Base-by-base conservation (phyloP, 1,284 basidiomycete species). In the Pisolithus thermaeus region DNA sequence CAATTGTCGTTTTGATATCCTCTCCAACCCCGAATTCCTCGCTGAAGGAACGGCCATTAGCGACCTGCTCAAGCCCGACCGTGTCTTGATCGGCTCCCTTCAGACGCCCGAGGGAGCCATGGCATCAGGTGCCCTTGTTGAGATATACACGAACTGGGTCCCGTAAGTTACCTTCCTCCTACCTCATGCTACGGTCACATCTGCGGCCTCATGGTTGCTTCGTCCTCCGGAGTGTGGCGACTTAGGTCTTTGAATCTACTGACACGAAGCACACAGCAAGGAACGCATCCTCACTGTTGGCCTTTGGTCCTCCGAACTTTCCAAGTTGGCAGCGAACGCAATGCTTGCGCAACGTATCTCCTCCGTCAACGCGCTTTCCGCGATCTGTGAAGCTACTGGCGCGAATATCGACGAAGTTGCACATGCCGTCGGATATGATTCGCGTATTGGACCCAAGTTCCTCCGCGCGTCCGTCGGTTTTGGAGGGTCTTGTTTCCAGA, bases 341-440 rank as follows among this genome's bases (percentile, higher is more conserved):
- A 92, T 99, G 87, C 87, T 99, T 53, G 97, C 96, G 8, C 92
- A 95, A 71, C 90, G 97, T 58, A 99, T 99, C 71, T 98, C 96
- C 8, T 97, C 93, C 51, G 81, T 99, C 77, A 99, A 99, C 69
- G 93, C 96, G 12, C 87, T 99, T 40, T 96, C 94, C 23, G 97
- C 97, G 49, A 97, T 99, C 68, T 99, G 97, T 70, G 97, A 99
- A 73, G 94, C 93, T n/a, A 99, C 97, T 6, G 97, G 96, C 47
- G 97, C 97, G 52, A 96, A 96, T 77, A 93, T 99, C 53, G 93
- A 97, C 71, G 97, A 99, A 73, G 96, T 99, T 57, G 87, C 97
- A 2, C 81, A 91, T 66, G 95, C 97, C 9, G 89, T 97, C 65
- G 96, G 96, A 30, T 87, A 86, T 61, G 97, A 99, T 72, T 80